Evolutionary conservation across 179 eudicot genomes (phyloP), one percentile per base, ranked within the genome.

Genomic region (Drosera spatulata): DNA sequence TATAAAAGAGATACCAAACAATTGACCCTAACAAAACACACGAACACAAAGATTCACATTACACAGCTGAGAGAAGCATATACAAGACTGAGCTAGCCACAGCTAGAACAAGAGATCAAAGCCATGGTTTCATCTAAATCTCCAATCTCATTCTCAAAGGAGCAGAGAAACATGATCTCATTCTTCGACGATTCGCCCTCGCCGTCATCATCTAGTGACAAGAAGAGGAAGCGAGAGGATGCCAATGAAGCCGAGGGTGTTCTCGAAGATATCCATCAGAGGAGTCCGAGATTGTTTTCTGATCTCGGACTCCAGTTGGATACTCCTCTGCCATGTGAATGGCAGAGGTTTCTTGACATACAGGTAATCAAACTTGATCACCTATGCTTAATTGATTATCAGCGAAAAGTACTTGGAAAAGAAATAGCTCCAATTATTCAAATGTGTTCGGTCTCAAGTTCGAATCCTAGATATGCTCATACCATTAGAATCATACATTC

Each of bases 341-440:
- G 91, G 96, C 96, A 85, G 67, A 71, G 86, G 9, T 87, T 88
- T 62, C 91, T 87, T 41, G 86, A 87, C 62, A 82, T 87, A 59
- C 77, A 87, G 96, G 95, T 87, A 80, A 2, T 43, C 45, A 4
- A 22, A 22, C 33, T 22, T 22, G 0, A 22, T 22, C 33, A 22
- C 33, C 33, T 22, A 22, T 22, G 33, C 8, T 43, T 43, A 43
- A 43, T 43, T 43, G 33, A 22, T 22, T 22, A 22, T 22, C 33
- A 22, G 33, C 33, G 33, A 22, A 22, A 22, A 22, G 33, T 22
- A 22, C 33, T 1, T 22, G 33, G 33, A 22, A 22, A 22, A 22
- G 33, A 22, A 22, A 22, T 22, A 22, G 33, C 33, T 22, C 33
- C 33, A 22, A 22, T 22, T 22, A 22, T 22, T 22, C 33, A 22